A percentile compares a stretch with the other conserved stretches of the same genome.
Conservation (phyloP, 495 filamentous ascomycete species). For the Daldinia childiae region DNA sequence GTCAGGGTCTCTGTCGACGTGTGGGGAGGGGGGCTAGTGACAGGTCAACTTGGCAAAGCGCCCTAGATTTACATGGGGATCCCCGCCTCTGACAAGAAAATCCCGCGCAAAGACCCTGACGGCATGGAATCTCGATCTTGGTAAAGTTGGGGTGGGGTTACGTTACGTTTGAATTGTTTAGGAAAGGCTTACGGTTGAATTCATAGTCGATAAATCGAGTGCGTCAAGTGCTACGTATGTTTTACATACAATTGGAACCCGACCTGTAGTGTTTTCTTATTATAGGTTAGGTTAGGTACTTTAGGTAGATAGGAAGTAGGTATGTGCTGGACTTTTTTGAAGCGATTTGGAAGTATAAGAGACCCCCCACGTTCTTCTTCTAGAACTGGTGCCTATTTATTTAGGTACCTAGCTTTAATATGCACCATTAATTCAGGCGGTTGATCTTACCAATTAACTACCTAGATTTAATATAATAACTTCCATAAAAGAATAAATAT, state of each 20-base stretch:
- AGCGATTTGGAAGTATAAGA: background rate
- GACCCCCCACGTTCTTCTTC: conserved; percentile 6
- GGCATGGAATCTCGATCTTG: conserved; percentile 14
- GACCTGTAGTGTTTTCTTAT: no score
- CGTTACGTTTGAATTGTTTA: conserved; percentile 13
- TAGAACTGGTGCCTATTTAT: background rate
- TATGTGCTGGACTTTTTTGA: no score
- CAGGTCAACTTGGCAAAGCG: conserved; percentile 9
- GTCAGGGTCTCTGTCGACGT: background rate
- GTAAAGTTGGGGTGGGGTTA: conserved; percentile 20
- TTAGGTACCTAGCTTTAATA: background rate
- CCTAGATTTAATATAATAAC: background rate
- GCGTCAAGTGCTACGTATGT: background rate
- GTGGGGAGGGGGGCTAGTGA: conserved; percentile 13
- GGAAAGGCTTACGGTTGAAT: background rate
- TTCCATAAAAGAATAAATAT: background rate
- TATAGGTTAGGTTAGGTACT: no score
- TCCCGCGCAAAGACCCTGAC: conserved; percentile 28
- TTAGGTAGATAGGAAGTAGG: no score
- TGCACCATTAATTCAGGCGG: background rate
- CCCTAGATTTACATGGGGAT: conserved; percentile 10
- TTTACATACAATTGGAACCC: no score
- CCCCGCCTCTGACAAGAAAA: conserved; percentile 26
- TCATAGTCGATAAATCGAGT: background rate
- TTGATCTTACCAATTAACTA: background rate